Evolutionary conservation across 108 stramenopile genomes (phyloP), one percentile per base, ranked within the genome.

Genomic region (Skeletonema marinoi): DNA sequence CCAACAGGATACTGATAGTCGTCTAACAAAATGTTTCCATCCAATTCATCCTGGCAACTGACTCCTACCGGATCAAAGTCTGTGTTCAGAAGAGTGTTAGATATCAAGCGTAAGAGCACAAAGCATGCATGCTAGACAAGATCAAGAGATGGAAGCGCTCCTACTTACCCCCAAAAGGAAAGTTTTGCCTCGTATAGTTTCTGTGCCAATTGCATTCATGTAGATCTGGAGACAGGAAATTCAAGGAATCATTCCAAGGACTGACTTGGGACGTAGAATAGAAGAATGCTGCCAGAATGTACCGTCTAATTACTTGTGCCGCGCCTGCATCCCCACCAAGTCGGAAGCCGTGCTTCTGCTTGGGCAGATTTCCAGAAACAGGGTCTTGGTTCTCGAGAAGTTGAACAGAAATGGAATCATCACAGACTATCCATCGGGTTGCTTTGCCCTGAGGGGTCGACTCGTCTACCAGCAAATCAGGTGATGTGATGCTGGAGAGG

Each of bases 181-280:
- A 68, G 31, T 68, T 68, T 16, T 13, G 2, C 13, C 67, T 25
- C 19, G 44, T 68, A 3, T 54, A 50, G 4, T 50, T 68, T 5
- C 16, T 13, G 32, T 68, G 67, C 67, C 67, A 68, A 14, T 12
- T 11, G 6, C 67, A 68, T 32, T 68, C 67, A 30, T 68, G 67
- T 6, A 32, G 12, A 50, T 68, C 30, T 7, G 46, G 46, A 29
- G 44, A 29, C 3, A 68, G 25, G n/a, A 68, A 68, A n/a, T 68
- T 68, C 67, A 42, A 51, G 1, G 19, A 10, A 14, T 68, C 67
- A 10, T 2, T 14, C 67, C 67, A 68, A 11, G 44, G 30, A 12
- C 67, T 41, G 19, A 14, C 19, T 51, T 19, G 19, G 7, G 19
- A 19, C 0, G 67, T 68, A 2, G 46, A 29, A 51, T 16, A 54